Base-by-base conservation (phyloP, 495 filamentous ascomycete species). In the Rhypophila decipiens region DNA sequence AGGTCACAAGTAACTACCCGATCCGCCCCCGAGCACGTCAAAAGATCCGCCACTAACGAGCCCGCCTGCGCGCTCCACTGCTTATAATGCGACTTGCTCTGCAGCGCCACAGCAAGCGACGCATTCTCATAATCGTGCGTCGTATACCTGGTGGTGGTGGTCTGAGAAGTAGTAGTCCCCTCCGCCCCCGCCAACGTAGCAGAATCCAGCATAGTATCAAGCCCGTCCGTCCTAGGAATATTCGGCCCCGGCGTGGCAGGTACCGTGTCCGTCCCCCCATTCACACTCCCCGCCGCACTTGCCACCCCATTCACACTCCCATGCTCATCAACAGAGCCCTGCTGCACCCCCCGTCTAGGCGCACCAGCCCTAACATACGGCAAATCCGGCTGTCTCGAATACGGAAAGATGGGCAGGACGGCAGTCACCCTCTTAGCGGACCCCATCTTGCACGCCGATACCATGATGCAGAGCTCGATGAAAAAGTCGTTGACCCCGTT, bases 11-110 rank as follows among this genome's bases (percentile, higher is more conserved):
- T 97, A 58, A 98, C 89, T 63, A 98, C 55, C 63, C 96, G 88
- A 64, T 98, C 94, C 15, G 94, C 88, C 35, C 93, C 93, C 49
- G 93, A 89, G 65, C 90, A 96, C 22, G 88, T 96, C 43, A 98
- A 69, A 45, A 98, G 78, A 61, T 97, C 88, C 13, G 93, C 93
- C 24, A 97, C 85, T 50, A 98, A 77, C 21, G 90, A 96, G 41
- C 93, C 93, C 24, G 93, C 87, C 69, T 96, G 93, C 21, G 93
- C 93, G 53, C 96, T 88, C 93, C 93, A 97, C 71, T 95, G 87
- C 68, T 90, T 94, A 60, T 97, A 97, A 9, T 90, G 90, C 2
- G 90, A 84, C 47, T 86, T 86, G 1, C 88, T 79, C 57, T 85
- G 73, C 63, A 96, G 89, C 33, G 72, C 66, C 24, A 68, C 69